Base-by-base conservation (phyloP, 225 moss, liverwort and hornwort genomes). In the Lunularia cruciata region DNA sequence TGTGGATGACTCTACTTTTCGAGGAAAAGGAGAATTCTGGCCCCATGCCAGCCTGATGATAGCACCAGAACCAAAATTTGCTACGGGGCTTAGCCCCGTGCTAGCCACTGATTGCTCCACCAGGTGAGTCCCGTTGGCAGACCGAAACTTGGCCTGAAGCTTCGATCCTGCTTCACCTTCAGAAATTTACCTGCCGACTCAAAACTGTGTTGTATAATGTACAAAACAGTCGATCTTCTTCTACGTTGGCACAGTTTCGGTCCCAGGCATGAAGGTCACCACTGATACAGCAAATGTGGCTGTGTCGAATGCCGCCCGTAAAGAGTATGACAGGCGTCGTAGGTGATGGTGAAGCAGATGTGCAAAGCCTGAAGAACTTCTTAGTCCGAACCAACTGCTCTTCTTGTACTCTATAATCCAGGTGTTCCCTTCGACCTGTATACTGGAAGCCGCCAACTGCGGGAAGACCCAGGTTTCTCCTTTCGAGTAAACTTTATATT, bases 401-500 rank as follows among this genome's bases (percentile, higher is more conserved):
- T 32, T 35, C 63, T 75, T 68, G 62, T 81, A 76, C 68, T 81
- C 81, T 19, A 81, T 48, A 12, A 81, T 20, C 81, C 81, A 76
- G n/a, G 81, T 81, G 45, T 64, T 57, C 53, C 28, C 46, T 2
- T 80, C 80, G 15, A 81, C 68, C 40, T 63, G 47, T 16, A 81
- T 20, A 15, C 47, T 40, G 20, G 81, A 81, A 34, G 72, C 73
- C 53, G 73, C 72, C 72, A 72, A 76, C 42, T 63, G 68, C 14
- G 81, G 72, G 65, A 67, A 67, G 19, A 58, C 46, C 81, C 81
- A 81, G 36, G 63, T 68, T 2, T 51, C 69, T 59, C 81, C 81
- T 60, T 63, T 69, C 31, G 47, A 13, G n/a, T 77, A 76, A 35
- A 73, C 56, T 42, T 67, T 9, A 23, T 77, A 73, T 38, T 81